Percentiles rank a stretch among this genome's conserved stretches.
Conservation (phyloP, 2,329 filamentous ascomycete genomes). For the Hypomyces perniciosus region DNA sequence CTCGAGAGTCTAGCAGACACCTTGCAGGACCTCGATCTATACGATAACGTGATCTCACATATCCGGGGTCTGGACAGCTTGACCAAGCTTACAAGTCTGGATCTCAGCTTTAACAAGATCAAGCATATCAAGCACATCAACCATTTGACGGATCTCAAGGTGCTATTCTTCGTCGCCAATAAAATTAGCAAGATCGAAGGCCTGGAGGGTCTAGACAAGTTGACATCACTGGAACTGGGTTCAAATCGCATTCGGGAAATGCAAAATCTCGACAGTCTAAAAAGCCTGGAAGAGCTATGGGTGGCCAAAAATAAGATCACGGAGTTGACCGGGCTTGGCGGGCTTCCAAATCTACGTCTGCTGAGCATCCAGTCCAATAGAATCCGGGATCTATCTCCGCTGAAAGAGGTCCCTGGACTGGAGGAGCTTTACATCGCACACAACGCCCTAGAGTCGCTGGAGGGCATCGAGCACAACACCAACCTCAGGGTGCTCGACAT, state of each 20-base stretch:
- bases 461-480: constrained; percentile 61
- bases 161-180: constrained; percentile 92
- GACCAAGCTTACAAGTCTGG: constrained; percentile 68
- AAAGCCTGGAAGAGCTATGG: constrained; percentile 83
- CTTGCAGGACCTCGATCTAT: constrained; percentile 82
- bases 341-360: constrained; percentile 73
- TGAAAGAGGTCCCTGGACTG: constrained; percentile 66
- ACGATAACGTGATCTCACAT: constrained; percentile 91
- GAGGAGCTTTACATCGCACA: constrained; percentile 96
- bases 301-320: constrained; percentile 95
- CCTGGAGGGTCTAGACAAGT: constrained; percentile 64
- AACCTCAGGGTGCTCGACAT: constrained; percentile 78
- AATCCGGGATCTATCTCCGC: constrained; percentile 69
- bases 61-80: constrained; percentile 78
- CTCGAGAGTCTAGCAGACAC: constrained; percentile 59
- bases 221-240: constrained; percentile 83
- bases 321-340: constrained; percentile 68
- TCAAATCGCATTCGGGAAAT: constrained; percentile 90
- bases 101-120: constrained; percentile 98
- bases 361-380: constrained; percentile 95
- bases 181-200: constrained; percentile 86
- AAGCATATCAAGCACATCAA: constrained; percentile 91
- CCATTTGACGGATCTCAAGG: constrained; percentile 69
- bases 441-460: constrained; percentile 75
- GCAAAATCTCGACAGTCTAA: constrained; percentile 71